phyloP scores from a whole-genome alignment of 768 basidiomycete species.

The Boletus vermiculosoides region DNA sequence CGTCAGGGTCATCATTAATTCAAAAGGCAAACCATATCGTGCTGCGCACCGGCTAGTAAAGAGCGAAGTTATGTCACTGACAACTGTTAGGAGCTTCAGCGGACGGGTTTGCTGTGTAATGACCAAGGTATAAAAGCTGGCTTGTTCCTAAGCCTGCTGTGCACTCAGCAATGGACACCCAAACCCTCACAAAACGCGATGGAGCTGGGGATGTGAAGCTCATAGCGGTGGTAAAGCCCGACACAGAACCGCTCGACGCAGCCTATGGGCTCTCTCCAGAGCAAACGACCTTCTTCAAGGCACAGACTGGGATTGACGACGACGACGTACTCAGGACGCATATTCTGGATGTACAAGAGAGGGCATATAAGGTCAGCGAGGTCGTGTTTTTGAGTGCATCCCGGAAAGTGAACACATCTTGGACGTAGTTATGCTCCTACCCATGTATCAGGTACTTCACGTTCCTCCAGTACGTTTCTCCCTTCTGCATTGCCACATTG shows the following conservation, averaged over 20 bases:
- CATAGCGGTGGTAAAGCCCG: not conserved
- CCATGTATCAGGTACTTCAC: conserved; percentile 26
- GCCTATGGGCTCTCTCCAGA: conserved; percentile 9
- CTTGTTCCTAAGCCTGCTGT: too few relatives aligned
- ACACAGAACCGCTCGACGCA: not conserved
- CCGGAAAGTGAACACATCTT: not conserved
- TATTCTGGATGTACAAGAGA: conserved; percentile 20
- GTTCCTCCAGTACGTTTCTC: conserved; percentile 21
- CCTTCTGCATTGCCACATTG: not conserved
- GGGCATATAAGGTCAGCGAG: conserved; percentile 21
- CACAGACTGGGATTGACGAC: conserved; percentile 28
- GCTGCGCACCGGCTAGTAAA: too few relatives aligned
- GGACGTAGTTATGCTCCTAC: conserved; percentile 27
- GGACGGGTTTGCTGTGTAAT: too few relatives aligned
- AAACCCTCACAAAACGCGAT: not conserved
- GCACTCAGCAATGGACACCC: not conserved
- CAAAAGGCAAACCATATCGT: too few relatives aligned
- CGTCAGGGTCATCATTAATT: too few relatives aligned
- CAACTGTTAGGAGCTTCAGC: too few relatives aligned
- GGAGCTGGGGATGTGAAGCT: conserved; percentile 12
- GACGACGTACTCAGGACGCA: conserved; percentile 29
- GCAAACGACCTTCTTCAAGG: conserved; percentile 29
- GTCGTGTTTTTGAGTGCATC: too few relatives aligned
- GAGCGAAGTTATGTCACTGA: too few relatives aligned
- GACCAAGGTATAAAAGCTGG: not conserved